A percentile compares a stretch with the other conserved stretches of the same genome.
Evolutionary conservation across 2,329 filamentous ascomycete genomes (phyloP).

Genomic region (Talaromyces sp.): DNA sequence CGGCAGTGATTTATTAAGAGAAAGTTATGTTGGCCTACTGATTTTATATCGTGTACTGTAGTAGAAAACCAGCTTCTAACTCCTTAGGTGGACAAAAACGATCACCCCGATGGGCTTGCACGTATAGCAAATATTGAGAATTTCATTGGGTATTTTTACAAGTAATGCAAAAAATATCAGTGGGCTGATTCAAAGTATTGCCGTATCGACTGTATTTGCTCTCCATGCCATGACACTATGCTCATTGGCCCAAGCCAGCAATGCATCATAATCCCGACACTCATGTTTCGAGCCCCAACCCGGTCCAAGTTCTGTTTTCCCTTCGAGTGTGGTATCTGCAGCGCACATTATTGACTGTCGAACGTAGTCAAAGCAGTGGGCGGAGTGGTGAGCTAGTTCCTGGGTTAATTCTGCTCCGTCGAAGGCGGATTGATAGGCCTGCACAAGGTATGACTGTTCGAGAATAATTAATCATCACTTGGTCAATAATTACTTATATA

Average conservation of each 20-base stretch:
- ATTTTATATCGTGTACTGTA: no score
- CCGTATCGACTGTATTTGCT: constrained; percentile 6
- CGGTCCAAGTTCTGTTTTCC: neutral
- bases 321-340: constrained; percentile 5
- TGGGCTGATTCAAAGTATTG: constrained; percentile 2
- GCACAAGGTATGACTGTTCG: constrained; percentile 8
- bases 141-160: no score
- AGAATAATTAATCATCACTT: neutral
- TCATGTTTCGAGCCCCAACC: constrained; percentile 4
- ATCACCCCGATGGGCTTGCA: no score
- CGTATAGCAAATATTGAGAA: no score
- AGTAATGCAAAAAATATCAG: neutral
- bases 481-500: neutral
- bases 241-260: constrained; percentile 8
- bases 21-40: no score
- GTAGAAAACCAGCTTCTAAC: no score
- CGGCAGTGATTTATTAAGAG: no score
- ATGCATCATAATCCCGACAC: constrained; percentile 6
- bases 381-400: constrained; percentile 5
- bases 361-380: constrained; percentile 10
- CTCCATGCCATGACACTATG: neutral
- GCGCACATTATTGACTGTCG: constrained; percentile 7
- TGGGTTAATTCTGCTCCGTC: neutral
- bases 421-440: constrained; percentile 9
- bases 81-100: no score